These are phyloP conservation scores for Eucalyptus sp. DNA, from an alignment of 345 rosid species.

Conservation along the genomic window DNA sequence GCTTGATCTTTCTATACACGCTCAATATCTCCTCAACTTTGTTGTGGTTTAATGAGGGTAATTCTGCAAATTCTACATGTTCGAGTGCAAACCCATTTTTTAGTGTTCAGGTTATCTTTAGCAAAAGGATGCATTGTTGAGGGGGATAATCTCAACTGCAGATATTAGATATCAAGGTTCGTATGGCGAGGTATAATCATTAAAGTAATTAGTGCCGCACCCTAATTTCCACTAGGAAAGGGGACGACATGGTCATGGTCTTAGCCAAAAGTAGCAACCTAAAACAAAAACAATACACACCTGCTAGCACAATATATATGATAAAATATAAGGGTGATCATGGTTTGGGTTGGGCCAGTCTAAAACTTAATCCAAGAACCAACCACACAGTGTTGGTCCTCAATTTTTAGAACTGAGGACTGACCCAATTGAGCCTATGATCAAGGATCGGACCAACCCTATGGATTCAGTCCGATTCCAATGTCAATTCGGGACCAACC, in stretches of 20 bases:
- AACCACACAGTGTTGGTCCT: rapidly evolving
- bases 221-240: background rate
- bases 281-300: background rate
- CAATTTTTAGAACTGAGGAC: rapidly evolving
- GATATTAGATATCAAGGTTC: background rate
- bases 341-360: rapidly evolving
- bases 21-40: background rate
- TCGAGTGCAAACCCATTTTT: background rate
- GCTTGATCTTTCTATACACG: background rate
- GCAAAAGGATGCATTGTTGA: background rate
- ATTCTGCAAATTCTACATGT: background rate
- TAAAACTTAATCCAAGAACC: rapidly evolving
- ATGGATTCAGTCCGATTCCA: rapidly evolving
- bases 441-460: rapidly evolving
- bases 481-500: rapidly evolving
- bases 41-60: background rate
- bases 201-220: background rate
- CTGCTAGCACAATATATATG: background rate
- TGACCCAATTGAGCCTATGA: rapidly evolving
- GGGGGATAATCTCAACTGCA: background rate
- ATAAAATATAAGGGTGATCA: rapidly evolving
- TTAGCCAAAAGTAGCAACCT: too few relatives aligned
- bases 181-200: background rate
- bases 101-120: background rate
- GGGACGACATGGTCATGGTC: background rate